Conservation (phyloP, 495 filamentous ascomycete species). For the Penicillium egyptiacum region DNA sequence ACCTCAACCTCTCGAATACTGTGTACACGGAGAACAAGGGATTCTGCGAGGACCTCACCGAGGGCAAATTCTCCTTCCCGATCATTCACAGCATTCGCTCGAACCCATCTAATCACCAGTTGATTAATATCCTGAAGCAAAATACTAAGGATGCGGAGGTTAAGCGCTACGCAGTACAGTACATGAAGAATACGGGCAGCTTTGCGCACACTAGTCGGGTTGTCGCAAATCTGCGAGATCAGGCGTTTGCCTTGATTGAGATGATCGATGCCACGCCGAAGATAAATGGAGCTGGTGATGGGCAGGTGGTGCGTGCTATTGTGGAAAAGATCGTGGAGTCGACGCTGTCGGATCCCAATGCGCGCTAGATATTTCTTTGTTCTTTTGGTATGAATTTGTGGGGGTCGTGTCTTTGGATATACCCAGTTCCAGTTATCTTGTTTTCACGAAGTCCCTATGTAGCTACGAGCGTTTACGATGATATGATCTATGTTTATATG, state of each 20-base stretch:
- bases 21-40: conserved; percentile 89
- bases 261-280: conserved; percentile 57
- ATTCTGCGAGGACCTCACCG: conserved; percentile 92
- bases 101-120: conserved; percentile 73
- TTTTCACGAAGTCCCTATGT: neutral
- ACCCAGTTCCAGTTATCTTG: conserved; percentile 3
- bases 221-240: conserved; percentile 61
- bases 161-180: conserved; percentile 86
- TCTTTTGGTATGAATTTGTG: neutral
- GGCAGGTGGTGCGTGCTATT: conserved; percentile 43
- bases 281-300: conserved; percentile 34
- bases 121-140: conserved; percentile 91
- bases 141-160: conserved; percentile 83
- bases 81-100: conserved; percentile 92
- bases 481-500: conserved; percentile 7
- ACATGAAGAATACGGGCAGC: conserved; percentile 86
- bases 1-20: conserved; percentile 73
- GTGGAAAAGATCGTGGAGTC: conserved; percentile 48
- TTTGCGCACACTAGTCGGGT: conserved; percentile 83
- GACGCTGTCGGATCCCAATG: conserved; percentile 32
- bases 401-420: neutral
- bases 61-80: conserved; percentile 97
- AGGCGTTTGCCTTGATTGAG: conserved; percentile 66
- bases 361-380: neutral
- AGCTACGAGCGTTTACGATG: conserved; percentile 9